Evolutionary conservation across 1,139 yeast genomes (phyloP).

Genomic region (Hansenula lynferdii): DNA sequence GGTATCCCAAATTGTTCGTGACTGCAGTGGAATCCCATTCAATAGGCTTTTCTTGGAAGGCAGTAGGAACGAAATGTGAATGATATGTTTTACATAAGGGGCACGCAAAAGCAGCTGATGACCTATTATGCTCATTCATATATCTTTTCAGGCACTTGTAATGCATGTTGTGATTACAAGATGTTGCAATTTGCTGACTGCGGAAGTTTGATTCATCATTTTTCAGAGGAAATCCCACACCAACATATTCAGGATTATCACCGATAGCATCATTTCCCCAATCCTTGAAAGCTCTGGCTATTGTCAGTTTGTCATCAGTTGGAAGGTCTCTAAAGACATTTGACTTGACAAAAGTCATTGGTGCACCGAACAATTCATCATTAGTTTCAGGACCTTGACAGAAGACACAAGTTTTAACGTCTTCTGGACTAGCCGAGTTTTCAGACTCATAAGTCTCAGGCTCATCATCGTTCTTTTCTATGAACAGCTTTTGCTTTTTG

Average conservation of each 20-base stretch:
- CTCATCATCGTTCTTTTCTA: constrained; percentile 38
- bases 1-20: too few species aligned
- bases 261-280: constrained; percentile 38
- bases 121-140: constrained; percentile 28
- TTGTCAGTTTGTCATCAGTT: constrained; percentile 31
- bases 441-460: constrained; percentile 33
- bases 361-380: constrained; percentile 49
- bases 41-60: background rate
- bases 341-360: constrained; percentile 35
- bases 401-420: constrained; percentile 48
- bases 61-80: constrained; percentile 38
- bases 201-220: constrained; percentile 17
- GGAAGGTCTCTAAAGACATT: constrained; percentile 49
- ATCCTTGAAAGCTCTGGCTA: constrained; percentile 54
- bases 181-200: constrained; percentile 36
- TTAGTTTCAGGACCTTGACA: constrained; percentile 55
- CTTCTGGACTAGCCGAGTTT: constrained; percentile 2
- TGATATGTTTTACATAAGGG: constrained; percentile 60
- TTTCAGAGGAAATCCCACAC: constrained; percentile 8
- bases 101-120: constrained; percentile 37
- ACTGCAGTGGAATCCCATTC: too few species aligned
- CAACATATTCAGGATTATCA: constrained; percentile 9
- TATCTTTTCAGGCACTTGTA: constrained; percentile 42
- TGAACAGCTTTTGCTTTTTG: constrained; percentile 70
- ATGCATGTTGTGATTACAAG: constrained; percentile 74